These are phyloP conservation scores for Striga asiatica DNA, from an alignment of 257 asterid genomes.

Conservation along the genomic window DNA sequence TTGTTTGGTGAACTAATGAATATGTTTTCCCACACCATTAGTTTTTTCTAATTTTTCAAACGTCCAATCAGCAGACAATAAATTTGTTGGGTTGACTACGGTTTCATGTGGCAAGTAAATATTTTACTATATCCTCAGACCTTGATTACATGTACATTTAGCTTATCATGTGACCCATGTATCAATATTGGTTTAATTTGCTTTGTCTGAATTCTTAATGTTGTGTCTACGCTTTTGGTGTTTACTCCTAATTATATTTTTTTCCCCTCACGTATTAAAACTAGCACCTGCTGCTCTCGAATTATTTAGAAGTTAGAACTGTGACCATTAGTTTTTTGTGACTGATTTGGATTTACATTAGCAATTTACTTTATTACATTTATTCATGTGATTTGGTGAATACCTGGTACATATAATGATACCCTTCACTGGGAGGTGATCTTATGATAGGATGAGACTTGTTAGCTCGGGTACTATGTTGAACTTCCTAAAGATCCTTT, in stretches of 20 bases:
- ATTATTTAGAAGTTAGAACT: not conserved
- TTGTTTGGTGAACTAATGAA: not conserved
- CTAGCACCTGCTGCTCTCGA: not conserved
- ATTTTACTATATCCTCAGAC: not conserved
- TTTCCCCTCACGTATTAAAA: not conserved
- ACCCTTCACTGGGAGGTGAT: constrained; percentile 21
- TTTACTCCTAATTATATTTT: not conserved
- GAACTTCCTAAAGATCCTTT: not conserved
- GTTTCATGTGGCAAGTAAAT: no score
- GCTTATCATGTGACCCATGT: no score
- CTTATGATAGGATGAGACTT: constrained; percentile 11
- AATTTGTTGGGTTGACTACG: not conserved
- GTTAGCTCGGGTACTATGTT: constrained; percentile 10
- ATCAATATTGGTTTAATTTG: not conserved
- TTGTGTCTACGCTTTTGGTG: not conserved
- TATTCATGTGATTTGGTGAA: not conserved
- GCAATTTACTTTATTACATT: not conserved
- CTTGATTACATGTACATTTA: no score
- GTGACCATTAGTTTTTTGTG: not conserved
- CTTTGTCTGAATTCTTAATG: not conserved
- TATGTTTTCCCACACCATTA: no score
- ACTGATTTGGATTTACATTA: not conserved
- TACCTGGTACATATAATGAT: not conserved
- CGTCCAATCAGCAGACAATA: not conserved
- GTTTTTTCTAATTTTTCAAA: no score